These are phyloP conservation scores for Vitis riparia DNA, from an alignment of 164 flowering plant genomes.

Conservation along the genomic window DNA sequence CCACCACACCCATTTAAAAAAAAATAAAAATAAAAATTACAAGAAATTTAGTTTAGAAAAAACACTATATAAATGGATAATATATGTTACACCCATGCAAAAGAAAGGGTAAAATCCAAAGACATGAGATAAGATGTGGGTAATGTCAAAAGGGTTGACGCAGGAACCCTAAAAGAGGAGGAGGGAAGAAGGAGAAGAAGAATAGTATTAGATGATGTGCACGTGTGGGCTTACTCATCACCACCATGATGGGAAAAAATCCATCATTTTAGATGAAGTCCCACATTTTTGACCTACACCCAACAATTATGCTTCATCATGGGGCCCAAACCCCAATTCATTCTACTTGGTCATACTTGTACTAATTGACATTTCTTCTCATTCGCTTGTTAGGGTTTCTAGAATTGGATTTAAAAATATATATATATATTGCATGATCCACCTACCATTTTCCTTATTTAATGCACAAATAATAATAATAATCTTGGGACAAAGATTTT, in stretches of 20 bases:
- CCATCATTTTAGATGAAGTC: slow-evolving; percentile 2
- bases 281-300: slow-evolving; percentile 22
- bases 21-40: no score
- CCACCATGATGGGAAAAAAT: slow-evolving; percentile 8
- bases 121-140: neutral
- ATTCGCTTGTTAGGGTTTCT: no score
- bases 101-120: slow-evolving; percentile 1
- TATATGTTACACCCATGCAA: neutral
- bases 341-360: neutral
- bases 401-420: neutral
- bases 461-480: no score
- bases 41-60: no score
- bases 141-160: slow-evolving; percentile 19
- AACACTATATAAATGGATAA: neutral
- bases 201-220: slow-evolving; percentile 18
- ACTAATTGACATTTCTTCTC: neutral
- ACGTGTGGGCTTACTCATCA: slow-evolving; percentile 32
- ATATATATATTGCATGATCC: slow-evolving; percentile 2
- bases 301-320: slow-evolving; percentile 17
- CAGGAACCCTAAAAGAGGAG: slow-evolving; percentile 9
- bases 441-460: neutral
- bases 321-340: neutral
- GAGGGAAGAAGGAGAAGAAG: no score
- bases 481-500: no score
- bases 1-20: no score